Percentiles rank a stretch among this genome's conserved stretches.
Conservation (phyloP, 148 eudicot genomes). For the Nepenthes mirabilis region DNA sequence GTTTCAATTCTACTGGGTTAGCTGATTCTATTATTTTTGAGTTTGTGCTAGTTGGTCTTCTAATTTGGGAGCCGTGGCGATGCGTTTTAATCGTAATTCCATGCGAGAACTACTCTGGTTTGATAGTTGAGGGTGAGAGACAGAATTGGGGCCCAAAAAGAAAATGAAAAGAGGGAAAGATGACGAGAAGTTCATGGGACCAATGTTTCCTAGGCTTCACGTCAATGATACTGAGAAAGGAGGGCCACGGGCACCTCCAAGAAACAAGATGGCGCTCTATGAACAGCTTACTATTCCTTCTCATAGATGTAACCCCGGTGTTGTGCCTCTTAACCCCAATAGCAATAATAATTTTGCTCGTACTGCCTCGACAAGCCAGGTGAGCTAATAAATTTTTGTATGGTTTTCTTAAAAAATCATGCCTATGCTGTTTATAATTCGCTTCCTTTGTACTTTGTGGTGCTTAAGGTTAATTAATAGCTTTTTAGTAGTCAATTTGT, state of each 20-base stretch:
- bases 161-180: conserved; percentile 70
- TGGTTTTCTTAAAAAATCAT: neutral
- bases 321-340: conserved; percentile 16
- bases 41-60: no score
- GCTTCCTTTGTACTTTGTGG: no score
- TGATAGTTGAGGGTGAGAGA: neutral
- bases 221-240: conserved; percentile 73
- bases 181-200: conserved; percentile 56
- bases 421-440: neutral
- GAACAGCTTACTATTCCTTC: conserved; percentile 81
- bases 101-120: no score
- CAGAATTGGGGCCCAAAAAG: neutral
- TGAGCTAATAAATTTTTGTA: conserved; percentile 4
- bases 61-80: no score
- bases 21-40: no score
- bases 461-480: no score
- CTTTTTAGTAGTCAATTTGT: no score
- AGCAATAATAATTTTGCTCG: conserved; percentile 15
- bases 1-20: no score
- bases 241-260: conserved; percentile 94
- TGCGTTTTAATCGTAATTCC: no score
- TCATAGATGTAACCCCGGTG: conserved; percentile 37
- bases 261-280: conserved; percentile 96
- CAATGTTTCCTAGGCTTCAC: conserved; percentile 90
- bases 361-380: conserved; percentile 44